These are phyloP conservation scores for Vigna radiata DNA, from an alignment of 306 rosid genomes.

Conservation along the genomic window DNA sequence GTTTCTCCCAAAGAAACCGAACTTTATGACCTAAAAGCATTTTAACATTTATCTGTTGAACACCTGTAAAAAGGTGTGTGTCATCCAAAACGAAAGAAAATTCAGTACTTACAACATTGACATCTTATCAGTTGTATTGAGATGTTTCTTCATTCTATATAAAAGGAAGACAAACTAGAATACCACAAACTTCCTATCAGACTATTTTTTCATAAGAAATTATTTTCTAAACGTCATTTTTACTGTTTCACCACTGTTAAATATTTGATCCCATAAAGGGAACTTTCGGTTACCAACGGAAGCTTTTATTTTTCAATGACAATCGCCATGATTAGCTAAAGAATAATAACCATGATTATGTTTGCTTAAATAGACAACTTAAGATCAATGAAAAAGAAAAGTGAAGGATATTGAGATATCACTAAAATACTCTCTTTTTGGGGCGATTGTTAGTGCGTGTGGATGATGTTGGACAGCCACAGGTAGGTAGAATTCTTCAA, in stretches of 20 bases:
- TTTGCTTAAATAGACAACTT: slow-evolving; percentile 22
- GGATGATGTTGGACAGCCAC: slow-evolving; percentile 35
- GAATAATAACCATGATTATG: slow-evolving; percentile 8
- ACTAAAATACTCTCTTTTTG: slow-evolving; percentile 19
- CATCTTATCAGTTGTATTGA: too few relatives aligned
- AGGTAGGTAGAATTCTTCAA: slow-evolving; percentile 30
- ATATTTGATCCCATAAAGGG: neutral
- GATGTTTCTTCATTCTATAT: too few relatives aligned
- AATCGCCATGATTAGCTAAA: slow-evolving; percentile 21
- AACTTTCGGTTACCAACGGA: slow-evolving; percentile 14
- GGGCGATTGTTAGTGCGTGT: slow-evolving; percentile 7
- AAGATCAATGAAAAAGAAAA: slow-evolving; percentile 3
- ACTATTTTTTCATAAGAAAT: too few relatives aligned
- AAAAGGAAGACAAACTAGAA: too few relatives aligned
- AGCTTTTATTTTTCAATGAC: neutral
- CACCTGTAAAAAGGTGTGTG: neutral
- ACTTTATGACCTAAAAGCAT: slow-evolving; percentile 10
- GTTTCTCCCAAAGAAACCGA: neutral
- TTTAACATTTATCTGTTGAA: neutral
- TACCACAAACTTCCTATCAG: too few relatives aligned
- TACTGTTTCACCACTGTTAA: neutral
- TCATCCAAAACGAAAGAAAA: neutral
- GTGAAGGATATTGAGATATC: slow-evolving; percentile 23
- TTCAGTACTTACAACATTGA: neutral
- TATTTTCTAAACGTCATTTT: neutral